These are phyloP conservation scores for Linum usitatissimum DNA, from an alignment of 345 rosid genomes.

Conservation along the genomic window DNA sequence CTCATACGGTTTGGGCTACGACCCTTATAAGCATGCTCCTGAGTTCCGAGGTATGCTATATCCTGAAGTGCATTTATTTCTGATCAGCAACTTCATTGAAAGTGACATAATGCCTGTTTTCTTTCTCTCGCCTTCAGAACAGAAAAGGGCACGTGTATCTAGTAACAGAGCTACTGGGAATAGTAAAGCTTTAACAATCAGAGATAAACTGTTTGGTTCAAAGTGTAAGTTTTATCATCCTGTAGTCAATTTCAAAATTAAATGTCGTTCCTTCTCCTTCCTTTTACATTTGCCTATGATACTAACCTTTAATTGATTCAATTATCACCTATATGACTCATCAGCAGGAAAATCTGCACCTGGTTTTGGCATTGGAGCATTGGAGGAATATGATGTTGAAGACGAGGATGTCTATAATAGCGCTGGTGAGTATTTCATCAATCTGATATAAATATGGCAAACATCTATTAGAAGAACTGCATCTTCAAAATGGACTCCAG, in stretches of 20 bases:
- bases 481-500: background rate
- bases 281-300: conserved; percentile 8
- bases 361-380: conserved; percentile 99
- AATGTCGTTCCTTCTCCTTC: conserved; percentile 3
- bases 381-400: conserved; percentile 90
- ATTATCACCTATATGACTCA: conserved; percentile 30
- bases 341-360: conserved; percentile 89
- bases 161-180: conserved; percentile 36
- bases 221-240: conserved; percentile 50
- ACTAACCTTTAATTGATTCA: conserved; percentile 17
- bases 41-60: conserved; percentile 72
- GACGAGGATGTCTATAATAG: conserved; percentile 88
- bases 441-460: background rate
- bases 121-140: conserved; percentile 39
- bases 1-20: conserved; percentile 77
- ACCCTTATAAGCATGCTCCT: conserved; percentile 94
- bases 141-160: conserved; percentile 49
- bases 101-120: conserved; percentile 9
- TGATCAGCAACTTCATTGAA: conserved; percentile 5
- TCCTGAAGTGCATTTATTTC: conserved; percentile 11
- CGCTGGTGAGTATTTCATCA: conserved; percentile 35
- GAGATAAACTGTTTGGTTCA: conserved; percentile 61
- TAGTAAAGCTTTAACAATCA: conserved; percentile 41
- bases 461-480: too few relatives aligned
- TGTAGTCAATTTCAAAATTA: conserved; percentile 7